Evolutionary conservation across 2,329 filamentous ascomycete species (phyloP), one percentile per base, ranked within the genome.

Genomic region (Colletotrichum coccodes): DNA sequence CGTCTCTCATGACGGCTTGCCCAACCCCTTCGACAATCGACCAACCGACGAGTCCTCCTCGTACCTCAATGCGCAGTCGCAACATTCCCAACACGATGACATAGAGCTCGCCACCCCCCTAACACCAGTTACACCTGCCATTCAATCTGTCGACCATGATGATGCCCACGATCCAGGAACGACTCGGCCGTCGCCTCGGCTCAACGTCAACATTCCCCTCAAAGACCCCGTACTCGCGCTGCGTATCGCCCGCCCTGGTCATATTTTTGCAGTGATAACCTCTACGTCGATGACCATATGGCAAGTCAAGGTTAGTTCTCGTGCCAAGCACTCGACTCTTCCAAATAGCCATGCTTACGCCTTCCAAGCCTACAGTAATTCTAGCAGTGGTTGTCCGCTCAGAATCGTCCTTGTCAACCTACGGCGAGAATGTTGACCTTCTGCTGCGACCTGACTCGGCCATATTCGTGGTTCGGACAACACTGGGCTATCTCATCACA

Each of bases 381-480:
- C 88, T 98, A 60, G 94, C 94, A 68, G 89, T 94, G 30, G 91
- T 98, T 54, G 87, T 94, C 68, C 92, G 96, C 72, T 98, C 96
- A 56, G 83, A 88, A 59, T 86, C 90, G 40, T 99, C 96, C 0
- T 81, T 98, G 52, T 85, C 89, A 69, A 91, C 91, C 2, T 98
- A 98, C 77, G 96, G 96, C 44, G 87, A 90, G 42, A 98, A 98
- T 79, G 88, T 92, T 62, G 90, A 94, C 73, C 87, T 99, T 49
- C 86, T 97, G 12, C 88, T 99, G 68, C 92, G 95, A 61, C 95
- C 96, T 6, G 96, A 99, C 79, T 94, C 94, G 7, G 92, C 94
- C 67, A 97, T 98, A 60, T 89, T 98, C 59, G 94, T 98, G 42
- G 91, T 98, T 50, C 94, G 95, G 76, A 98, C 96, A 4, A 88